Evolutionary conservation across 768 basidiomycete species (phyloP).

Genomic region (Lentinula boryana): DNA sequence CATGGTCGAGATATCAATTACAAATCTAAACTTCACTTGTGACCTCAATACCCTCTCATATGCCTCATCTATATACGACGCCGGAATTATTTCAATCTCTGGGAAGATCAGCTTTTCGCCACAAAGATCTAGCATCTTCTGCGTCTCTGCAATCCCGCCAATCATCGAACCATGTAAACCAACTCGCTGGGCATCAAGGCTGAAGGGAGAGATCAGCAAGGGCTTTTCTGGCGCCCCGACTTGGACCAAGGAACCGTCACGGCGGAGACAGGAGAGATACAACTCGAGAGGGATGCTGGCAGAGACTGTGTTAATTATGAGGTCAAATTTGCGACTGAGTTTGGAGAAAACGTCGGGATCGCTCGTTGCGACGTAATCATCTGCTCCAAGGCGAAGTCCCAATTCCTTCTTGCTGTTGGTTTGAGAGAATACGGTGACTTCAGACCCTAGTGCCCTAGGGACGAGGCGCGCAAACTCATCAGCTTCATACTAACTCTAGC

Average conservation of each 20-base stretch:
- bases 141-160: background rate
- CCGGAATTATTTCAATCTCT: background rate
- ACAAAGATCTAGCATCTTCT: constrained; percentile 1
- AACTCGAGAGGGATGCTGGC: constrained; percentile 10
- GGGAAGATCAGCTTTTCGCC: background rate
- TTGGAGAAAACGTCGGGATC: constrained; percentile 27
- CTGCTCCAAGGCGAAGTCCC: constrained; percentile 42
- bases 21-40: constrained; percentile 5
- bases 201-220: background rate
- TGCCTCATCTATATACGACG: constrained; percentile 2
- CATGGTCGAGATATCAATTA: constrained; percentile 5
- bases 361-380: constrained; percentile 32
- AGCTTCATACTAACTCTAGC: background rate
- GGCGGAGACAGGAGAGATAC: background rate
- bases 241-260: background rate
- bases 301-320: constrained; percentile 24
- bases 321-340: constrained; percentile 27
- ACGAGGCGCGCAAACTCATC: constrained; percentile 25
- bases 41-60: constrained; percentile 3
- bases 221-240: background rate
- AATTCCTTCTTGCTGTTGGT: constrained; percentile 37
- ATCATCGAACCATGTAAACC: background rate
- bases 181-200: background rate
- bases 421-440: constrained; percentile 45
- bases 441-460: constrained; percentile 38